Percentiles rank a stretch among this genome's conserved stretches.
Evolutionary conservation across 441 rosid genomes (phyloP).

Genomic region (Adansonia grandidieri): DNA sequence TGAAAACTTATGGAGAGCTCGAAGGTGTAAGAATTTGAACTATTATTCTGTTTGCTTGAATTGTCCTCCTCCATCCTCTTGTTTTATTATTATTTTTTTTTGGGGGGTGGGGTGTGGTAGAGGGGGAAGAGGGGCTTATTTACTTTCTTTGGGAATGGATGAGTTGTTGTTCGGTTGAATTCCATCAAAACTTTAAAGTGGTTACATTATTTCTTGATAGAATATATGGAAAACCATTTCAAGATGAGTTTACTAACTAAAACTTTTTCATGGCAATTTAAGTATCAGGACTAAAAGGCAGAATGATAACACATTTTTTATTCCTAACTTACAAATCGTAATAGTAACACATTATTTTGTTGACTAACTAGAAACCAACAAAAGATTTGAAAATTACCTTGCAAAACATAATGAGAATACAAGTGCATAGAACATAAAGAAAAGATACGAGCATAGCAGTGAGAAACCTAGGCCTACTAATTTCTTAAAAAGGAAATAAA

Average conservation of each 20-base stretch:
- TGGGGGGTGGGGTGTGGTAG: too few species aligned
- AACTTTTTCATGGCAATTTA: not conserved
- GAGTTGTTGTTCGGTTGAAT: not conserved
- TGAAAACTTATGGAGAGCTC: not conserved
- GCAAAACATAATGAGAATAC: not conserved
- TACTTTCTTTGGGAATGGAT: too few species aligned
- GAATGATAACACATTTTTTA: not conserved
- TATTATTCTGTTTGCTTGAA: not conserved
- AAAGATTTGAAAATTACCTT: not conserved
- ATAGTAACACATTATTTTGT: not conserved
- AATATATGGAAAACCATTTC: not conserved
- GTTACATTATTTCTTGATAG: not conserved
- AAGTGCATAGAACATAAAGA: not conserved
- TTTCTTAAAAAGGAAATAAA: not conserved
- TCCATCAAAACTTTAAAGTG: not conserved
- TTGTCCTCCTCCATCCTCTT: not conserved
- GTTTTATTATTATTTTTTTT: too few species aligned
- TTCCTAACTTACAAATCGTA: not conserved
- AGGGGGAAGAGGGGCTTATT: not conserved
- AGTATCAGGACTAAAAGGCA: not conserved
- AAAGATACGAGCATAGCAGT: not conserved
- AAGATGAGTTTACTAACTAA: not conserved
- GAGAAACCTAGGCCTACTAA: not conserved
- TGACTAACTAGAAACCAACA: not conserved
- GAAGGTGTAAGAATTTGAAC: not conserved